Evolutionary conservation across 208 protist species (phyloP), one percentile per base, ranked within the genome.

Genomic region (Naegleria lovaniensis): DNA sequence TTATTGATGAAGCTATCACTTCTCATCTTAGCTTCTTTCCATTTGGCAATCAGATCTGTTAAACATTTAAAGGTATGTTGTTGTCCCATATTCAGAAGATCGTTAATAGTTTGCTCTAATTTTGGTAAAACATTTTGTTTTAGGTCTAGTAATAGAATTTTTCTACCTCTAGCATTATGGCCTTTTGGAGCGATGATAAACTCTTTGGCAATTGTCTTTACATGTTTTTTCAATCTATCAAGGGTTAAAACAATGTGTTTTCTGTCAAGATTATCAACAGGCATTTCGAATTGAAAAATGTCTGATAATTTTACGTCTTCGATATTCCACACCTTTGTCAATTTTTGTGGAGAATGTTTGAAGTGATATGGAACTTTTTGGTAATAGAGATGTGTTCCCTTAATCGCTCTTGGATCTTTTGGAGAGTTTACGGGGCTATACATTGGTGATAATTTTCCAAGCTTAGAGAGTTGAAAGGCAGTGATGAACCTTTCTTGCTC

Each of bases 121-220:
- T 39, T 88, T 13, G 85, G 85, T 4, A 88, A 29, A 19, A 88
- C 38, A 39, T 88, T 88, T 58, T 88, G 39, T 11, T 88, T 58
- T 19, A 88, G 6, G 22, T 88, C 85, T 11, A 58, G 55, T 38
- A 88, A 36, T 40, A 88, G 55, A 38, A 19, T 58, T n/a, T 38
- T 48, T 58, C 85, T 88, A 58, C 85, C 85, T 9, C n/a, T 25
- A 13, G 85, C 85, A 58, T 88, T 88, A 0, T 36, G 22, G 16
- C 41, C 85, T 58, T 88, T 29, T 29, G 85, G 85, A 88, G n/a
- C 22, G 16, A 39, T 58, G 36, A 88, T 29, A 88, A 88, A 58
- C 6, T 39, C 11, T 36, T 38, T 88, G 6, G 33, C 36, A 11
- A 88, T 88, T 25, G 5, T 5, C 43, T 88, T 88, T 0, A 29